phyloP scores from a whole-genome alignment of 208 protist genomes.

The Trypanosoma rangeli region DNA sequence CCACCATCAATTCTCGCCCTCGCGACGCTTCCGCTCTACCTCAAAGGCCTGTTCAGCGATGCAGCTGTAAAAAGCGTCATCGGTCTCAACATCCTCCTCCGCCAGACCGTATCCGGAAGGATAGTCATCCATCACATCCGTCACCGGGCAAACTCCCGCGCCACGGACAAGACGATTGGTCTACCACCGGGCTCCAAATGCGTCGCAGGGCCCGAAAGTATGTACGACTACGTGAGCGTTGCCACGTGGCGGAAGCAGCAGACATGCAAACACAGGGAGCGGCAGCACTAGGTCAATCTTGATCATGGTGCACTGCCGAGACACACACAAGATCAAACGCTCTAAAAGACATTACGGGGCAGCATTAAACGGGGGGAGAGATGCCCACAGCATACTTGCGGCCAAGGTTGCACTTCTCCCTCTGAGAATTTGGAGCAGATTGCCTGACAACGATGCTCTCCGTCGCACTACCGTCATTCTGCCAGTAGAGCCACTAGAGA shows the following conservation, averaged over 20 bases:
- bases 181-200: background rate
- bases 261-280: background rate
- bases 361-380: background rate
- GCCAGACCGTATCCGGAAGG: background rate
- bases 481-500: conserved; percentile 2
- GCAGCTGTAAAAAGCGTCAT: background rate
- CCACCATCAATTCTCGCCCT: conserved; percentile 13
- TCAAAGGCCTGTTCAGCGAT: conserved; percentile 4
- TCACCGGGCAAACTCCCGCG: background rate
- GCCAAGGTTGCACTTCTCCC: background rate
- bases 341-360: background rate
- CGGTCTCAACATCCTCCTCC: background rate
- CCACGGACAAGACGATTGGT: too few species aligned
- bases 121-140: background rate
- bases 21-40: background rate
- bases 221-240: conserved; percentile 6
- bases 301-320: background rate
- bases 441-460: conserved; percentile 1
- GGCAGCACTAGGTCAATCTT: background rate
- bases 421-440: background rate
- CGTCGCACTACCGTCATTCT: background rate
- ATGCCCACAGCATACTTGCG: conserved; percentile 15
- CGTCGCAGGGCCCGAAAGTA: background rate
- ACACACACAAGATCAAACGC: conserved; percentile 8
- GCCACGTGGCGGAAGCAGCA: conserved; percentile 6